These are phyloP conservation scores for Rubroboletus satanas DNA, from an alignment of 768 basidiomycete species.

Conservation along the genomic window DNA sequence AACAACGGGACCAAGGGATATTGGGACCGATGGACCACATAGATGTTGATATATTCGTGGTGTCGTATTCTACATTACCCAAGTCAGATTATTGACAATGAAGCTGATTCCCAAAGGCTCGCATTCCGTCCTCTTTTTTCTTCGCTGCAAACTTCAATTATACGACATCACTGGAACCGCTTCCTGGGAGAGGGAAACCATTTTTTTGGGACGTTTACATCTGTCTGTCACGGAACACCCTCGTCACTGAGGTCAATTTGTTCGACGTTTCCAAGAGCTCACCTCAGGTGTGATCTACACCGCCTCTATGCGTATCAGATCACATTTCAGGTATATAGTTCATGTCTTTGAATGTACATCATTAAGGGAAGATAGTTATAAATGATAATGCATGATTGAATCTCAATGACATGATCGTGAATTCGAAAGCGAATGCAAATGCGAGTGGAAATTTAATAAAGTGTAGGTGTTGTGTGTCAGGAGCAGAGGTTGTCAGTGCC, in stretches of 20 bases:
- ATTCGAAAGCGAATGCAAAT: conserved; percentile 17
- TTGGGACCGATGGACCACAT: conserved; percentile 58
- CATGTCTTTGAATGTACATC: conserved; percentile 14
- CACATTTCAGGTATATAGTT: not conserved
- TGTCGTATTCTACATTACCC: not conserved
- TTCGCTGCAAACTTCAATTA: not conserved
- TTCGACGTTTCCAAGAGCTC: not conserved
- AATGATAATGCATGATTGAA: conserved; percentile 27
- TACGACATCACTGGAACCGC: not conserved
- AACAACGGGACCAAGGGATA: conserved; percentile 78
- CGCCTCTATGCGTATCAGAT: not conserved
- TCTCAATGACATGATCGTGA: conserved; percentile 22
- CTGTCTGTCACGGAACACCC: not conserved
- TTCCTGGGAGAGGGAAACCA: not conserved
- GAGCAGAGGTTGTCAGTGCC: conserved; percentile 11
- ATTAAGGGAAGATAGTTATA: conserved; percentile 29
- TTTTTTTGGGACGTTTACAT: not conserved
- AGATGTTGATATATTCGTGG: not conserved
- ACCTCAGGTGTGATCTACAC: not conserved
- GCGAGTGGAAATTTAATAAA: conserved; percentile 12
- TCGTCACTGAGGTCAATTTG: not conserved
- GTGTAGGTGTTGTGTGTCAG: conserved; percentile 11
- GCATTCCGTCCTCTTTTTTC: not conserved
- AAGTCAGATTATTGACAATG: not conserved
- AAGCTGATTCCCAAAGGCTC: not conserved